These are phyloP conservation scores for Colletotrichum spaethianum DNA, from an alignment of 2,329 filamentous ascomycete genomes.

Conservation along the genomic window DNA sequence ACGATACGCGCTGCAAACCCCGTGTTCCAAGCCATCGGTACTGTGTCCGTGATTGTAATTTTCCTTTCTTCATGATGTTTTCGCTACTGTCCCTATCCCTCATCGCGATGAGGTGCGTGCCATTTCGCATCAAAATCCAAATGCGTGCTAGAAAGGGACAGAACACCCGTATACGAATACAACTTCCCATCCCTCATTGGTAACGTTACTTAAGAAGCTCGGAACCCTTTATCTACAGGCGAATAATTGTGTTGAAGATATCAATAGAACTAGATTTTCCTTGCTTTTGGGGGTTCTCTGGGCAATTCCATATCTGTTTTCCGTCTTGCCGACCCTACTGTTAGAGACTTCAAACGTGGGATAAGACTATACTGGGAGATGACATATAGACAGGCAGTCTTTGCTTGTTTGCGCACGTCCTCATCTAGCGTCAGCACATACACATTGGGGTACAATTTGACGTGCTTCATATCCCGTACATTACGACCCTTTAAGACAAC, in stretches of 20 bases:
- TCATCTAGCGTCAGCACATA: background rate
- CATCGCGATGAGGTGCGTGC: background rate
- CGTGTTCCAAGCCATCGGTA: background rate
- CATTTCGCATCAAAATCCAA: background rate
- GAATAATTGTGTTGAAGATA: background rate
- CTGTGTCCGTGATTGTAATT: background rate
- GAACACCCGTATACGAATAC: no score
- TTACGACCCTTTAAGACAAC: background rate
- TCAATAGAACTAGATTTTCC: background rate
- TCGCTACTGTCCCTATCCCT: background rate
- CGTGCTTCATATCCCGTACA: background rate
- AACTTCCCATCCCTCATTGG: background rate
- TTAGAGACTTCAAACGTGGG: no score
- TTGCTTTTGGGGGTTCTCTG: background rate
- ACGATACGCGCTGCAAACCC: conserved; percentile 9
- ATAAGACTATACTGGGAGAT: background rate
- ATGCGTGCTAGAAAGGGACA: background rate
- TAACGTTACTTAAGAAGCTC: background rate
- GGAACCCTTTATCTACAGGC: background rate
- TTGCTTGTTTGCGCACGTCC: background rate
- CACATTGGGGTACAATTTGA: background rate
- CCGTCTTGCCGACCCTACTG: background rate
- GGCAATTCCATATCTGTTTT: background rate
- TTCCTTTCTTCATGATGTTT: background rate
- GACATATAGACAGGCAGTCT: background rate